Conservation (phyloP, 345 rosid genomes). For the Stellera chamaejasme region DNA sequence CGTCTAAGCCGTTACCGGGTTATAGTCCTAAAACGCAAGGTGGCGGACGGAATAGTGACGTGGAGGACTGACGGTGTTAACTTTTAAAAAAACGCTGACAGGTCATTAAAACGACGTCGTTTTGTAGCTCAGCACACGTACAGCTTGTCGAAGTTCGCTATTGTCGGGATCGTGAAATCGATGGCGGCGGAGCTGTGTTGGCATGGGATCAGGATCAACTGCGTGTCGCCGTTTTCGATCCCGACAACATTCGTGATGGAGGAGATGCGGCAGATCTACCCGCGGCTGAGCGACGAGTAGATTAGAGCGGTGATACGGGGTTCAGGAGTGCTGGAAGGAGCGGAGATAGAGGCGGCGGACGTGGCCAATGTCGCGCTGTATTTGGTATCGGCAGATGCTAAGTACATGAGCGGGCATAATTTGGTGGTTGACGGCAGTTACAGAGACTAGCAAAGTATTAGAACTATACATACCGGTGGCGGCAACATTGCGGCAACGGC, state of each 20-base stretch:
- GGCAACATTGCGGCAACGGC: too few relatives aligned
- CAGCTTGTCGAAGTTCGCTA: slow-evolving; percentile 45
- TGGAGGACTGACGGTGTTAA: too few relatives aligned
- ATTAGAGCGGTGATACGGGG: slow-evolving; percentile 31
- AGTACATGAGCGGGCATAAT: slow-evolving; percentile 79
- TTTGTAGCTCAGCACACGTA: slow-evolving; percentile 72
- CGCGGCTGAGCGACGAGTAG: slow-evolving; percentile 25
- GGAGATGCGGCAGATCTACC: slow-evolving; percentile 40
- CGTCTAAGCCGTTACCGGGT: too few relatives aligned
- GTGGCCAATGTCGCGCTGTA: slow-evolving; percentile 82
- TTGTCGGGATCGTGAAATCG: slow-evolving; percentile 54
- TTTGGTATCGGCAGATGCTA: slow-evolving; percentile 73
- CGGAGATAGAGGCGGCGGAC: slow-evolving; percentile 57
- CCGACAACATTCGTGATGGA: slow-evolving; percentile 55
- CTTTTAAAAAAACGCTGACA: too few relatives aligned
- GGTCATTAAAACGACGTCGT: too few relatives aligned
- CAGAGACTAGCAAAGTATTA: too few relatives aligned
- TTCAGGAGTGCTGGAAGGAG: slow-evolving; percentile 42
- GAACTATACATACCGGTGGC: too few relatives aligned
- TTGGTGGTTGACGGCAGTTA: slow-evolving; percentile 89
- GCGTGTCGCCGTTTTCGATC: slow-evolving; percentile 73
- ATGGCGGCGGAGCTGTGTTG: slow-evolving; percentile 61
- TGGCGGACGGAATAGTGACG: too few relatives aligned
- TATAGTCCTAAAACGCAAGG: too few relatives aligned
- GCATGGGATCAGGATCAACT: slow-evolving; percentile 60